Base-by-base conservation (phyloP, 768 basidiomycete genomes). In the Leucocoprinus sp. region DNA sequence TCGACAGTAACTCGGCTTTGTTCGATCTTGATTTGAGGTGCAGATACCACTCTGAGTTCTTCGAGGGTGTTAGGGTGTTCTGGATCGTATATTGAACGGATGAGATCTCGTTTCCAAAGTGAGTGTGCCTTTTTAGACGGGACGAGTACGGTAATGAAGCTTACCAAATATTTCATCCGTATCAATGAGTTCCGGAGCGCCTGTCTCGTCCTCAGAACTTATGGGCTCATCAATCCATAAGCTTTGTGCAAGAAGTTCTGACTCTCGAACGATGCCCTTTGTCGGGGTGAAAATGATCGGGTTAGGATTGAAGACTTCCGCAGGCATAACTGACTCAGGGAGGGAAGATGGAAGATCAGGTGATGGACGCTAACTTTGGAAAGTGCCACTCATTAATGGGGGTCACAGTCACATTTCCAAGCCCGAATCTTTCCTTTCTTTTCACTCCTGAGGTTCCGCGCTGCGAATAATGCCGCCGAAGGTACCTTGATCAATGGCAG, bases 31-130 rank as follows among this genome's bases (percentile, higher is more conserved):
- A 97, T 82, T 57, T 98, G 93, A 8, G 89, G 81, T 5, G 82
- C 78, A 37, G 91, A 95, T 33, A 99, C 93, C 28, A 99, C 96
- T 18, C 88, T 82, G 7, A 99, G 82, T 58, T 97, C 91, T 59
- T 99, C 96, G 37, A 99, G 74, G 14, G 84, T 86, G 56, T 84
- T 85, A 4, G 92, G 89, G 62, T 99, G 93, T 59, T 99, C 96
- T 2, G 95, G 95, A 57, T 97, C 95, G 42, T 84, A 84, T 36
- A 98, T 97, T 3, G 81, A 84, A 46, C 93, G 78, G 43, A 99
- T 84, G 15, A 98, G 75, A 53, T 96, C 95, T 96, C 52, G 9
- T 27, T 21, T 44, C 26, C 23, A 22, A 38, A n/a, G n/a, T 43
- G 17, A 50, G 23, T 50, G 29, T 26, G 23, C 42, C 15, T 37